Base-by-base conservation (phyloP, 2,329 filamentous ascomycete genomes). In the Trichoderma aggressivum region DNA sequence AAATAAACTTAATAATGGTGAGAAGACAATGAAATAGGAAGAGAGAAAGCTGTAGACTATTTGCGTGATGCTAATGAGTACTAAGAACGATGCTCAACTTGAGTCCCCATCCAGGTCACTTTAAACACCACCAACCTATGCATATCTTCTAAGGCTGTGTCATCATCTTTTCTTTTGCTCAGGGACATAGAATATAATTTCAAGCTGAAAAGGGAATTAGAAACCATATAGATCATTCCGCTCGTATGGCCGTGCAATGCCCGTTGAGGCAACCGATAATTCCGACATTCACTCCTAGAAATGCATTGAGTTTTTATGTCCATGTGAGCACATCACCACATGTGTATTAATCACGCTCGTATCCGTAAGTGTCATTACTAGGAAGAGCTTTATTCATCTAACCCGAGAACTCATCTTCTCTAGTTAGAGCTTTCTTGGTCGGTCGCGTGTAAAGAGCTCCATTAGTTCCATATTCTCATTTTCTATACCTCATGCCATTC, bases 201-300 rank as follows among this genome's bases (percentile, higher is more conserved):
- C 11, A 53, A 24, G 5, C 7, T 34, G 28, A 59, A 21, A 16
- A 59, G 21, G 55, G 26, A 59, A 59, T 59, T 59, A 59, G 1
- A 59, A 34, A 0, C 8, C 11, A 18, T 10, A 59, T 59, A 14
- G 12, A n/a, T 59, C 18, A 30, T 32, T 59, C 28, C 18, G 28
- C 55, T 32, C 26, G 55, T 59, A 59, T 59, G 18, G 11, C 26
- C 55, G 55, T n/a, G 18, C 18, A 59, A 59, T 59, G 55, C 55
- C 55, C 55, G 55, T 5, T n/a, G 28, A 59, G 26, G 16, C 55
- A 3, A 0, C 28, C 55, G 55, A 32, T 59, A 59, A 59, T 59
- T 59, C 55, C 55, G 55, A 59, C 4, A 2, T 28, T n/a, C 3
- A 56, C 26, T 28, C 7, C 7, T 2, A 21, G 43, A 21, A 0